These are phyloP conservation scores for Avena insularis DNA, from an alignment of 176 grass and related monocot genomes.

Conservation along the genomic window DNA sequence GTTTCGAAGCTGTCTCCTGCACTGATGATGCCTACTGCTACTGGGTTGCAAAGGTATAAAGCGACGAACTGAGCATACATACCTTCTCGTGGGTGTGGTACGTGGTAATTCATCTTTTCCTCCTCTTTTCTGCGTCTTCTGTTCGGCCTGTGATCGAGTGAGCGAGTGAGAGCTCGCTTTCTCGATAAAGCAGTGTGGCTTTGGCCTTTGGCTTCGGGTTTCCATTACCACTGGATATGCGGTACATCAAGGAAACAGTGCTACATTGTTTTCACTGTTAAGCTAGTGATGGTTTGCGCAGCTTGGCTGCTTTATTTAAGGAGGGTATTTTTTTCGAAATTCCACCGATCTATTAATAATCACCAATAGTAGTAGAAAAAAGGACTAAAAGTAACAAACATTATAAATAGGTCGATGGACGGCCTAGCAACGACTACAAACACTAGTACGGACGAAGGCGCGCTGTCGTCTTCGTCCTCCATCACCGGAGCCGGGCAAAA, in stretches of 20 bases:
- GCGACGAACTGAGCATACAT: background rate
- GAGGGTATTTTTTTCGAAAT: too few species aligned
- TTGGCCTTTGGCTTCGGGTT: background rate
- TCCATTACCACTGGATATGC: too few species aligned
- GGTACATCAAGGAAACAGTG: background rate
- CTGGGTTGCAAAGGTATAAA: constrained; percentile 15
- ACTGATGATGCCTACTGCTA: background rate
- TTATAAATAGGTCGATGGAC: too few species aligned
- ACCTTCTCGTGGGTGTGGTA: background rate
- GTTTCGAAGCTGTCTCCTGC: constrained; percentile 33
- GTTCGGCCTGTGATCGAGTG: background rate
- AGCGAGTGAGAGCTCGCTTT: background rate
- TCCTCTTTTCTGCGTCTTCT: background rate
- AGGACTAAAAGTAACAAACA: too few species aligned
- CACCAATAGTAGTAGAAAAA: too few species aligned
- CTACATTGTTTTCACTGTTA: background rate
- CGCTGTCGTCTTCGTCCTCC: too few species aligned
- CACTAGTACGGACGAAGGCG: too few species aligned
- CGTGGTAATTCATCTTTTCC: background rate
- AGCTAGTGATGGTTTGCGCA: too few species aligned
- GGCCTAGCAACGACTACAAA: too few species aligned
- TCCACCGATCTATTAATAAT: too few species aligned
- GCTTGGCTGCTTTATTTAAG: too few species aligned
- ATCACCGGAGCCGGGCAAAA: too few species aligned
- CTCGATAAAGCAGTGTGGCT: background rate